phyloP scores from a whole-genome alignment of 208 protist species.

The Leishmania major region DNA sequence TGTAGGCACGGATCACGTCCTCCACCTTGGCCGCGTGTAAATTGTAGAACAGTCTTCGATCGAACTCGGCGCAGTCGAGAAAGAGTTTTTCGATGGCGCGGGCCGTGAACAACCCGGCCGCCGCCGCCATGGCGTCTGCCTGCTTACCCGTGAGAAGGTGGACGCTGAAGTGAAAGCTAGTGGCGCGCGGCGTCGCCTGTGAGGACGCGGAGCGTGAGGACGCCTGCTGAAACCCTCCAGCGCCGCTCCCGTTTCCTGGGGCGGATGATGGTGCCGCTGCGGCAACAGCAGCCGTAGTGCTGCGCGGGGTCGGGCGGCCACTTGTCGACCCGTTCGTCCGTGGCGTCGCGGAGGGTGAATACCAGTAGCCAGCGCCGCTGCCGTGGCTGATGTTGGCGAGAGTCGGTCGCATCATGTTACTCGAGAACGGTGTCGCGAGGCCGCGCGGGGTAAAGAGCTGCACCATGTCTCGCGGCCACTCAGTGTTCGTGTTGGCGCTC shows the following conservation, averaged over 20 bases:
- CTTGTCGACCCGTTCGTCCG: conserved; percentile 29
- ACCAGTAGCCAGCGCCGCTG: not conserved
- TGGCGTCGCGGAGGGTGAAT: conserved; percentile 15
- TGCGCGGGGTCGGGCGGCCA: conserved; percentile 24
- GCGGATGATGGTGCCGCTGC: not conserved
- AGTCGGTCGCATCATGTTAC: conserved; percentile 35
- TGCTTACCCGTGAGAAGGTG: conserved; percentile 70
- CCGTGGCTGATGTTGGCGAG: conserved; percentile 6
- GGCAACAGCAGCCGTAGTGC: conserved; percentile 1
- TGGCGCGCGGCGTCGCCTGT: conserved; percentile 12
- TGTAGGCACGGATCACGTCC: conserved; percentile 14
- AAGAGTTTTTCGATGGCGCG: conserved; percentile 30
- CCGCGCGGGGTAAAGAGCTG: conserved; percentile 76
- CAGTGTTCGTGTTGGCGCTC: conserved; percentile 11
- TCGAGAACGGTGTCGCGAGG: conserved; percentile 46
- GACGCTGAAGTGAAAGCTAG: conserved; percentile 64
- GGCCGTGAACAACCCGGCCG: conserved; percentile 27
- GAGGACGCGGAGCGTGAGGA: conserved; percentile 16
- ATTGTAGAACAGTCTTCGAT: conserved; percentile 56
- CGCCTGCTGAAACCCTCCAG: not conserved
- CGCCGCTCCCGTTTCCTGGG: not conserved
- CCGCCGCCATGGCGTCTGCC: conserved; percentile 54
- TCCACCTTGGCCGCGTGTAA: conserved; percentile 13
- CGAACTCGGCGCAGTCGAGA: conserved; percentile 39
- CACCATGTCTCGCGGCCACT: conserved; percentile 58